Base-by-base conservation (phyloP, 2,329 filamentous ascomycete species). In the Claviceps sp. region DNA sequence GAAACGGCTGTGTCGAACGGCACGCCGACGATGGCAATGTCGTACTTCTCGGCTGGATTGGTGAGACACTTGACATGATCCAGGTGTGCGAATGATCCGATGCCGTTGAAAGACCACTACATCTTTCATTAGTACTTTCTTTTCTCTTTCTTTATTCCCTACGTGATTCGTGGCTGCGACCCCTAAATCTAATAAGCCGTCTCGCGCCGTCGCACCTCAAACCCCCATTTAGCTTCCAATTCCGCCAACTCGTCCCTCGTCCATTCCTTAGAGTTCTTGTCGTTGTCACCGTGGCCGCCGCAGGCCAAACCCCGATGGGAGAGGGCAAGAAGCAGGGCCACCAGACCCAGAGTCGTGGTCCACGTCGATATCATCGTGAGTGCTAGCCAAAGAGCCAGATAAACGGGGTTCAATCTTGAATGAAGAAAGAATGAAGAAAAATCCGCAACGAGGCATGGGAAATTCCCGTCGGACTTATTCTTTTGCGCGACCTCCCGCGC, bases 1-100 rank as follows among this genome's bases (percentile, higher is more conserved):
- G 74, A 80, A 42, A 85, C 81, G 13, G 83, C 82, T 1, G 83
- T 88, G 63, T 88, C 85, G 60, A 88, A 88, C 0, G 85, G 85
- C 1, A 78, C 82, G 5, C 85, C 85, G 52, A 88, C 73, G 52
- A 88, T 78, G 53, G 77, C 85, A 59, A 88, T 85, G 62, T 88
- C 85, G 60, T 79, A 88, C 14, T 68, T 68, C 61, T 79, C 76
- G 26, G 74, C 69, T 1, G 82, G 82, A 46, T 76, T 76, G n/a
- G 80, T 79, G 38, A 88, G 72, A 59, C 85, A 88, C 62, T 82
- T 85, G 56, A 78, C 73, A 57, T 87, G 73, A 58, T 79, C 74
- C 34, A 88, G 72, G 60, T 88, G 85, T 40, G 83, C 85, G 65
- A 88, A 89, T 38, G 82, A 82, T 50, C 82, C 81, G 56, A 93